Evolutionary conservation across 2,329 filamentous ascomycete species (phyloP).

Genomic region (Cladorrhinum sp.): DNA sequence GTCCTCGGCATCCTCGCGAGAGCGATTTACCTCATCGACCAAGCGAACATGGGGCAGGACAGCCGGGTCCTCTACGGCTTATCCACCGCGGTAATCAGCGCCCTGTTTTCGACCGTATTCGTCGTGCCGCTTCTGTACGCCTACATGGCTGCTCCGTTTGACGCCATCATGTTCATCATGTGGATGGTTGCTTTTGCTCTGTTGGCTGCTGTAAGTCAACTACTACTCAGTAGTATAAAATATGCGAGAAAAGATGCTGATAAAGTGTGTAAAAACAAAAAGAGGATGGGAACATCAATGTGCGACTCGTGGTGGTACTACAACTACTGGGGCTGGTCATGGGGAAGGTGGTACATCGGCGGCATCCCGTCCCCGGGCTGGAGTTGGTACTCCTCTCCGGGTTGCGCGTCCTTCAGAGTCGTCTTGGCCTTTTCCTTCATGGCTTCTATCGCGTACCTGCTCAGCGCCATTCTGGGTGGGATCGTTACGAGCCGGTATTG

Average conservation of each 20-base stretch:
- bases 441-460: constrained; percentile 17
- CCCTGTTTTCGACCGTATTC: constrained; percentile 19
- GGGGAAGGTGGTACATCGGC: constrained; percentile 17
- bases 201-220: constrained; percentile 17
- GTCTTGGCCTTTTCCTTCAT: constrained; percentile 24
- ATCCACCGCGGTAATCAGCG: constrained; percentile 19
- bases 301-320: constrained; percentile 21
- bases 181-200: constrained; percentile 25
- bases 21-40: constrained; percentile 14
- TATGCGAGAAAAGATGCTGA: background rate
- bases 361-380: background rate
- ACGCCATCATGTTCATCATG: constrained; percentile 22
- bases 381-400: background rate
- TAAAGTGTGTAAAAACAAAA: background rate
- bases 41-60: constrained; percentile 13
- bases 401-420: constrained; percentile 20
- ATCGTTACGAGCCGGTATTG: background rate
- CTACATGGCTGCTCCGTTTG: constrained; percentile 19
- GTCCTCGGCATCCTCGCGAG: constrained; percentile 19
- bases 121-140: constrained; percentile 21
- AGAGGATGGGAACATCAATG: constrained; percentile 16
- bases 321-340: constrained; percentile 24
- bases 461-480: constrained; percentile 17
- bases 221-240: background rate
- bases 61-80: constrained; percentile 21